Evolutionary conservation across 2,329 filamentous ascomycete genomes (phyloP).

Genomic region (Pseudopithomyces maydicus): DNA sequence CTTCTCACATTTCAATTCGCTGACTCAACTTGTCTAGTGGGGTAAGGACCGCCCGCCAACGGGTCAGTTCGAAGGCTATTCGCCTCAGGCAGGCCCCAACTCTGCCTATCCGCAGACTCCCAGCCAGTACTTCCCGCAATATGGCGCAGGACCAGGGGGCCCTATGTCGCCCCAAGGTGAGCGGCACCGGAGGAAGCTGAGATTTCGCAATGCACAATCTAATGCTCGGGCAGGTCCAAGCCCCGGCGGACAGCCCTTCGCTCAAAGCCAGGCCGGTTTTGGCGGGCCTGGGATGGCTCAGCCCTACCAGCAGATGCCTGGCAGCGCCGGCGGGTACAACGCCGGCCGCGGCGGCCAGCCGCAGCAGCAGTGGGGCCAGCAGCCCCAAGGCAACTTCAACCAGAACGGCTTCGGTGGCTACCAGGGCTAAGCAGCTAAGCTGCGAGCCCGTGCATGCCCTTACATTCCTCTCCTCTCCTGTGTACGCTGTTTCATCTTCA

Average conservation of each 20-base stretch:
- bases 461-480: slow-evolving; percentile 30
- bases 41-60: slow-evolving; percentile 97
- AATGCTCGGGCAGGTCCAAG: slow-evolving; percentile 56
- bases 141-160: slow-evolving; percentile 67
- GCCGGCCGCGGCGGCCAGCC: slow-evolving; percentile 70
- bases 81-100: slow-evolving; percentile 76
- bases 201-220: slow-evolving; percentile 44
- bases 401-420: slow-evolving; percentile 65
- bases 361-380: slow-evolving; percentile 60
- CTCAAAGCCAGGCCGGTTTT: slow-evolving; percentile 61
- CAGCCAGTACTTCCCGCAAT: slow-evolving; percentile 88
- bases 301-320: slow-evolving; percentile 56
- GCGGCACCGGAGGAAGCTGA: slow-evolving; percentile 42
- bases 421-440: slow-evolving; percentile 54
- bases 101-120: slow-evolving; percentile 79
- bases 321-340: slow-evolving; percentile 76
- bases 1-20: slow-evolving; percentile 26
- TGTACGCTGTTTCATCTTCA: slow-evolving; percentile 37
- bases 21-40: slow-evolving; percentile 69
- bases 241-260: slow-evolving; percentile 67
- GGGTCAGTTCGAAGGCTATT: slow-evolving; percentile 80
- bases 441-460: slow-evolving; percentile 7
- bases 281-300: slow-evolving; percentile 63
- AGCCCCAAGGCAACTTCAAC: slow-evolving; percentile 54
- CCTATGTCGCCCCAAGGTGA: slow-evolving; percentile 64